Conservation (phyloP, 768 basidiomycete genomes). For the Aureoboletus auriporus region DNA sequence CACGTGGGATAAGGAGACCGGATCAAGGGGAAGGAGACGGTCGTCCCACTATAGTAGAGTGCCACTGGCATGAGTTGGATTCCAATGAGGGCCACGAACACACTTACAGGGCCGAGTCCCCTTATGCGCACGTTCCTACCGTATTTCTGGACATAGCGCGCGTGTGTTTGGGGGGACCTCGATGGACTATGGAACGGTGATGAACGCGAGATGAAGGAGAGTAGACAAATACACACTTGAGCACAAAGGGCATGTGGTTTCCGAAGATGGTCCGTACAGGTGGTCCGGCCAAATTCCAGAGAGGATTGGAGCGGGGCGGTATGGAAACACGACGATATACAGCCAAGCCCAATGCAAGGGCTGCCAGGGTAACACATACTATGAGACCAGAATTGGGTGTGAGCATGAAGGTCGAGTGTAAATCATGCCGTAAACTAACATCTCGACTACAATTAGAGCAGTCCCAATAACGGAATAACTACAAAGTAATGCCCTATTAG, state of each 20-base stretch:
- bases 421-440: no score
- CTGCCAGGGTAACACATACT: conserved; percentile 2
- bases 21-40: conserved; percentile 79
- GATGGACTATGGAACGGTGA: conserved; percentile 39
- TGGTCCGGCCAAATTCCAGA: conserved; percentile 60
- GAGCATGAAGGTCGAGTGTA: no score
- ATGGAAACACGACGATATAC: conserved; percentile 23
- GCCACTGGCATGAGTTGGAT: conserved; percentile 7
- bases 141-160: conserved; percentile 51
- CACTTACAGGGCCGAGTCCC: conserved; percentile 66
- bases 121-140: conserved; percentile 69
- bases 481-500: no score
- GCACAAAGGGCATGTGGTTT: conserved; percentile 50
- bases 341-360: conserved; percentile 16
- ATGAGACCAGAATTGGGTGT: no score
- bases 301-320: conserved; percentile 35
- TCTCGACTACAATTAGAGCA: no score
- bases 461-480: no score
- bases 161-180: conserved; percentile 51
- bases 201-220: not conserved
- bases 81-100: not conserved
- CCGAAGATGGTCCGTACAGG: conserved; percentile 45
- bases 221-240: conserved; percentile 45
- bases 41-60: conserved; percentile 57
- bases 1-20: conserved; percentile 67